Evolutionary conservation across 495 filamentous ascomycete genomes (phyloP).

Genomic region (Tuber melanosporum): DNA sequence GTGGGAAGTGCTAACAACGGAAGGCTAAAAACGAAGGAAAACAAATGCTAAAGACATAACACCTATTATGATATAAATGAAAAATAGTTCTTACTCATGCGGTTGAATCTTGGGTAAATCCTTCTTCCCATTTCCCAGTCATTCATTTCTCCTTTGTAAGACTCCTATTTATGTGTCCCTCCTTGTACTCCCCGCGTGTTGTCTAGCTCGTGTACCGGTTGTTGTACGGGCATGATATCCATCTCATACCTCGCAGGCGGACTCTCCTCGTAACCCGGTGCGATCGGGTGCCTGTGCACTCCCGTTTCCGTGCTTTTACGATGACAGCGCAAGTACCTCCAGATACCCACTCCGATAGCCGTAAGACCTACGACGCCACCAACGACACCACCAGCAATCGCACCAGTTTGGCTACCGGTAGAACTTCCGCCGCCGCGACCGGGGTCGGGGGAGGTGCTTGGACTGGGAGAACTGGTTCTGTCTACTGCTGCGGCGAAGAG

Average conservation of each 20-base stretch:
- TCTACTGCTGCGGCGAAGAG: constrained; percentile 13
- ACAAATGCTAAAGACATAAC: neutral
- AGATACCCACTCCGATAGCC: constrained; percentile 10
- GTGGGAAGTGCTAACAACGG: neutral
- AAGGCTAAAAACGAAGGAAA: neutral
- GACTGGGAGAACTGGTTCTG: neutral
- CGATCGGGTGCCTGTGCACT: neutral
- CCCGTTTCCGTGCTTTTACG: neutral
- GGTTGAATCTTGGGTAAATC: neutral
- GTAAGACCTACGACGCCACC: constrained; percentile 29
- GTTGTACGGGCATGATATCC: neutral
- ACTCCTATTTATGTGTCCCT: neutral
- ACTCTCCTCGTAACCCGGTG: neutral
- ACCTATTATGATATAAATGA: neutral
- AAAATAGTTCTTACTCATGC: neutral
- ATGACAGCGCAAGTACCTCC: constrained; percentile 13
- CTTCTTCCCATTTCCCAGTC: neutral
- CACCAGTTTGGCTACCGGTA: constrained; percentile 18
- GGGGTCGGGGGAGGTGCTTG: neutral
- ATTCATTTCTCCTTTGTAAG: neutral
- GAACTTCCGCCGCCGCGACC: constrained; percentile 5
- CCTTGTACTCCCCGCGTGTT: neutral
- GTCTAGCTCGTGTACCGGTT: neutral
- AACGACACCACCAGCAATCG: constrained; percentile 39
- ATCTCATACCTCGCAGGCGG: neutral